These are phyloP conservation scores for Penicillium sp. DNA, from an alignment of 2,329 filamentous ascomycete genomes.

Conservation along the genomic window DNA sequence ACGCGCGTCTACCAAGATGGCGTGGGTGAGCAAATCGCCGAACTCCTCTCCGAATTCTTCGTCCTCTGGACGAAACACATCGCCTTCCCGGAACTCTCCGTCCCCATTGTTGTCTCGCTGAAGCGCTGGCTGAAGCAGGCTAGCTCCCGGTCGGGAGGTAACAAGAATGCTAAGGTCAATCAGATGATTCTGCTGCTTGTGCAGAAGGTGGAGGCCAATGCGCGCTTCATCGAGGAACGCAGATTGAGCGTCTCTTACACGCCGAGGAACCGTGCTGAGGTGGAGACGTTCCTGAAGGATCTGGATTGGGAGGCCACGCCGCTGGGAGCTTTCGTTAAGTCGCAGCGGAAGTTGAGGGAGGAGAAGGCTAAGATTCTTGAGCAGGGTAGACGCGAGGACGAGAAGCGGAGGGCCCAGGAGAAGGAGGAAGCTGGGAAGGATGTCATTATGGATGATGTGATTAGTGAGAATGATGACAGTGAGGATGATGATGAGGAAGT, in stretches of 20 bases:
- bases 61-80: constrained; percentile 85
- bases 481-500: constrained; percentile 27
- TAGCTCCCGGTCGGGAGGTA: constrained; percentile 48
- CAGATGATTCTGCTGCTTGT: constrained; percentile 66
- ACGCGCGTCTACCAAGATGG: constrained; percentile 90
- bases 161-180: constrained; percentile 79
- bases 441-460: constrained; percentile 25
- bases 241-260: constrained; percentile 80
- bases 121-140: constrained; percentile 93
- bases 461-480: constrained; percentile 24
- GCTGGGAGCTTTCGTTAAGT: constrained; percentile 77
- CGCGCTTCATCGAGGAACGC: constrained; percentile 76
- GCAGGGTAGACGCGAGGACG: too few relatives aligned
- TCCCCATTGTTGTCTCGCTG: constrained; percentile 79
- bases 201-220: constrained; percentile 86
- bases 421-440: constrained; percentile 38
- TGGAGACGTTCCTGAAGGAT: constrained; percentile 80
- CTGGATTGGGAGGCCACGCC: constrained; percentile 82
- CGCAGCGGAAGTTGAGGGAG: constrained; percentile 70
- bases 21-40: constrained; percentile 78
- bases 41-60: constrained; percentile 87
- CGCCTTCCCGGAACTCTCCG: constrained; percentile 83
- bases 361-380: too few relatives aligned
- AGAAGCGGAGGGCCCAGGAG: too few relatives aligned
- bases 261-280: constrained; percentile 71